Conservation (phyloP, 192 early-diverging fungal genomes). For the Dissophora ornata region DNA sequence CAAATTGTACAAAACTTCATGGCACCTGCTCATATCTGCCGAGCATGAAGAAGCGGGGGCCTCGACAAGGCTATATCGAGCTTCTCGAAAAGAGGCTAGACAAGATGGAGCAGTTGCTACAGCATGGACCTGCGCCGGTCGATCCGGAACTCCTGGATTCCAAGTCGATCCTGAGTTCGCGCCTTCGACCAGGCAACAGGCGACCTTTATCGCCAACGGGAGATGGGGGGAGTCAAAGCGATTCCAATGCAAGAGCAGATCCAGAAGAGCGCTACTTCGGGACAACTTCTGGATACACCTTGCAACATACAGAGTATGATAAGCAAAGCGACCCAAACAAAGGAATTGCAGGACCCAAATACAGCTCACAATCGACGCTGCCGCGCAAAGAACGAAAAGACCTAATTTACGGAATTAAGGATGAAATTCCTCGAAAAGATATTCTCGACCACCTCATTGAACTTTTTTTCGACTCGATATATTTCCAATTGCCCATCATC, state of each 20-base stretch:
- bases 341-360: slow-evolving; percentile 12
- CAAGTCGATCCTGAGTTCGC: slow-evolving; percentile 18
- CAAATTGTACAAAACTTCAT: slow-evolving; percentile 78
- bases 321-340: slow-evolving; percentile 18
- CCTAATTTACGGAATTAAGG: slow-evolving; percentile 49
- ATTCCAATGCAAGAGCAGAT: slow-evolving; percentile 8
- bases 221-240: slow-evolving; percentile 1
- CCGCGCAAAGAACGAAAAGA: slow-evolving; percentile 25
- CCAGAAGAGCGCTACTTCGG: slow-evolving; percentile 50
- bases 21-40: slow-evolving; percentile 83
- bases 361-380: slow-evolving; percentile 23
- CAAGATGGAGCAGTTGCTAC: slow-evolving; percentile 80
- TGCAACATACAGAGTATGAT: slow-evolving; percentile 30
- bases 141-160: slow-evolving; percentile 49
- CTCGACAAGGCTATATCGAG: slow-evolving; percentile 84
- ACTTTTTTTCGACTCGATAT: slow-evolving; percentile 61
- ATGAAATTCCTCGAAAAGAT: slow-evolving; percentile 53
- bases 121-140: slow-evolving; percentile 43
- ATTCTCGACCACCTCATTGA: slow-evolving; percentile 62
- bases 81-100: slow-evolving; percentile 79
- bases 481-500: slow-evolving; percentile 59
- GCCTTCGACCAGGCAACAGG: slow-evolving; percentile 35
- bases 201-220: neutral
- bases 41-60: slow-evolving; percentile 89
- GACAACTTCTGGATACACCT: slow-evolving; percentile 34